Evolutionary conservation across 2,329 filamentous ascomycete species (phyloP), one percentile per base, ranked within the genome.

Genomic region (Plenodomus tracheiphilus): DNA sequence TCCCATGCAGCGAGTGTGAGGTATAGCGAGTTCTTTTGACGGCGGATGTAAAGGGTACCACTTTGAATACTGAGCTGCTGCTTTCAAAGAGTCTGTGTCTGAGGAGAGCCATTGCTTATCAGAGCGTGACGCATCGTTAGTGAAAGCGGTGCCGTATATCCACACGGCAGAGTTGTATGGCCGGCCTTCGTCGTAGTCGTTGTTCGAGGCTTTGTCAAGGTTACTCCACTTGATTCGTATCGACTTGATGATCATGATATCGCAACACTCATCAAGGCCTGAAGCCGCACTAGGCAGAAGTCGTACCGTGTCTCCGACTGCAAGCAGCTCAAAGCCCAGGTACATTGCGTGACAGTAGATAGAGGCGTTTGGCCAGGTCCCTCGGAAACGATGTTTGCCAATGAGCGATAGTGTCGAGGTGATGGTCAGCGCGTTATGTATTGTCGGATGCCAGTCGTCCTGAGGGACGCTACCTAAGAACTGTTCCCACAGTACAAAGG

Each of bases 261-360:
- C 81, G 0, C 74, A 77, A 5, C 78, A 75, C 1, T 53, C 48
- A 1, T 58, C 40, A 1, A 65, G 46, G 16, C 49, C 47, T 36
- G 30, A 38, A 1, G 18, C 43, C 1, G 35, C 20, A 45, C 58
- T 59, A 2, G 68, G 71, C 0, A 68, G 48, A 2, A 86, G 64
- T 4, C 82, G 79, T 2, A 85, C 76, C 0, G 74, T 69, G 51
- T 86, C 84, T 1, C 81, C 81, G 4, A 79, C 62, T 4, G 75
- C 69, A 10, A 85, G 62, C 22, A 85, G 68, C 58, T 86, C 84
- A 2, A 78, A 61, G 0, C 84, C 83, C 2, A 86, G 63, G 51
- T 78, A 85, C 6, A 85, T 74, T 0, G 79, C 82, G 41, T 75
- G 74, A 48, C 75, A 79, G 43, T 75, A 77, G n/a, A 86, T 73